phyloP scores from a whole-genome alignment of 1,139 yeast genomes.

The Meyerozyma sp. region DNA sequence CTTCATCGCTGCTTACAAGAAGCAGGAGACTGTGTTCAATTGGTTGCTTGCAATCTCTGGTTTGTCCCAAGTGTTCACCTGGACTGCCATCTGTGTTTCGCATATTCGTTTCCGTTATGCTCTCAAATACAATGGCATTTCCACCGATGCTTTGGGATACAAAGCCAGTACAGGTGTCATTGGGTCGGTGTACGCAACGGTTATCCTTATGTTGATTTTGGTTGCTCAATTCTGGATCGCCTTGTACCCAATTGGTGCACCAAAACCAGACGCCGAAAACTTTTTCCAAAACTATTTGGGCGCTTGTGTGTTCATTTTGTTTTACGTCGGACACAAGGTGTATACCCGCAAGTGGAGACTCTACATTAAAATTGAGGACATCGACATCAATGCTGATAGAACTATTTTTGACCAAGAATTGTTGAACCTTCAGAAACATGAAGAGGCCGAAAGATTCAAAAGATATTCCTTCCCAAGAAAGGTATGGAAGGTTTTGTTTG shows the following conservation, averaged over 20 bases:
- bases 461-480: conserved; percentile 21
- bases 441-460: conserved; percentile 23
- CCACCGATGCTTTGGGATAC: conserved; percentile 33
- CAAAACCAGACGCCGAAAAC: conserved; percentile 22
- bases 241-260: conserved; percentile 29
- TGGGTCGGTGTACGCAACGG: conserved; percentile 34
- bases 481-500: conserved; percentile 16
- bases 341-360: conserved; percentile 29
- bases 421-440: conserved; percentile 31
- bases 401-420: conserved; percentile 35
- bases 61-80: conserved; percentile 36
- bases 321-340: conserved; percentile 32
- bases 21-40: conserved; percentile 37
- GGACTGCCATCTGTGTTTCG: conserved; percentile 38
- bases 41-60: conserved; percentile 44
- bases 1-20: conserved; percentile 35
- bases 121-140: conserved; percentile 29
- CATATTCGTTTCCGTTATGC: conserved; percentile 41
- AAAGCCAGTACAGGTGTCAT: conserved; percentile 35
- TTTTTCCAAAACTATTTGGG: conserved; percentile 37
- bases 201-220: conserved; percentile 30
- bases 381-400: conserved; percentile 30
- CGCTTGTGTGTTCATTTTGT: conserved; percentile 28
- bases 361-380: conserved; percentile 25
- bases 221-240: conserved; percentile 40